Base-by-base conservation (phyloP, 352 stramenopile genomes). In the Pythium periplocum region DNA sequence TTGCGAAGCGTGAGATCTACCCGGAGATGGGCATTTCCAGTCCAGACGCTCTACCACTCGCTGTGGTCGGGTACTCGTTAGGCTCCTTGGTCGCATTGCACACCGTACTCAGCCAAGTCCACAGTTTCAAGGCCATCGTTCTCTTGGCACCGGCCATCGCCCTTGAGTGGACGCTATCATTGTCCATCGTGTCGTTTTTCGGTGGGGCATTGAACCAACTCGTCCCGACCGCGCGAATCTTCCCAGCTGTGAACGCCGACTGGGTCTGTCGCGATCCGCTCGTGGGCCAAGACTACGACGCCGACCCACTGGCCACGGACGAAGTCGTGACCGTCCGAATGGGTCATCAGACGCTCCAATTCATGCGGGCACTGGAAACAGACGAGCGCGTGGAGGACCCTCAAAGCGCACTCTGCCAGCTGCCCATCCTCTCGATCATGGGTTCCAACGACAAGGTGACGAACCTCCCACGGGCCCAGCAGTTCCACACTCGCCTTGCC, bases 401-500 rank as follows among this genome's bases (percentile, higher is more conserved):
- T 2, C 4, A 17, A 1, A 60, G 48, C 33, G 37, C 42, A 17
- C 57, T 65, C 43, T 65, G 52, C 30, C 9, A 10, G 5, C 7
- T 57, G 11, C 59, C 59, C 2, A 0, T 67, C 26, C 49, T 67
- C 37, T 36, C 55, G 44, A 3, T 67, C 6, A 61, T 62, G 55
- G 59, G 59, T 33, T 41, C 38, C 7, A 33, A 59, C 1, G 59
- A 67, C 54, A 55, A 56, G 37, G 54, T 67, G 2, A 62, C 53
- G 34, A 67, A 45, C 53, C 49, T 83, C 4, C 58, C 66, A 12
- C 31, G 74, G 12, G 75, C 74, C 2, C 38, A 71, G 33, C 48
- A 65, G 36, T 90, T 90, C 42, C 71, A 74, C 48, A 50, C 47
- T 4, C 66, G 71, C 10, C 34, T 76, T 30, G 63, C 61, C 0